Conservation (phyloP, 2,329 filamentous ascomycete species). For the Magnaporthiopsis rhizophila region DNA sequence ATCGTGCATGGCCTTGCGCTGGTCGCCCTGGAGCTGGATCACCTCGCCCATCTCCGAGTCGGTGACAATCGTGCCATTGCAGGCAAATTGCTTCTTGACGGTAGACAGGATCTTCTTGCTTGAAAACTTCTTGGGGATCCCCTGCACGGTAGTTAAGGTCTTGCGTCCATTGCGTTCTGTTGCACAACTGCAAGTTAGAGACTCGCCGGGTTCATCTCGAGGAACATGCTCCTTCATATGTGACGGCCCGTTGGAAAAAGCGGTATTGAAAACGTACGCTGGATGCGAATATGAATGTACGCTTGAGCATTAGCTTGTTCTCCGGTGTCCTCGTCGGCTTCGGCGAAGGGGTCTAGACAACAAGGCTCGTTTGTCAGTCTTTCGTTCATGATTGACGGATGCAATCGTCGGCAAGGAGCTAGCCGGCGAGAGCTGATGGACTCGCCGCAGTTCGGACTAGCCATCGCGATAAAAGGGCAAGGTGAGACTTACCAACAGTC, state of each 20-base stretch:
- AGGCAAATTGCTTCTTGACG: slow-evolving; percentile 99
- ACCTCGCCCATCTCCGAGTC: slow-evolving; percentile 97
- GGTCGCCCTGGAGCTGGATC: slow-evolving; percentile 98
- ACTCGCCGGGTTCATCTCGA: too few species aligned
- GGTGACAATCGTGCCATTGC: slow-evolving; percentile 99
- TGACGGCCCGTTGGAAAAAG: too few species aligned
- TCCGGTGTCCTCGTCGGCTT: slow-evolving; percentile 99
- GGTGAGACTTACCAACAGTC: slow-evolving; percentile 67
- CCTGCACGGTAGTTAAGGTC: slow-evolving; percentile 99
- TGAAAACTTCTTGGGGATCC: slow-evolving; percentile 97
- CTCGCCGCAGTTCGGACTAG: too few species aligned
- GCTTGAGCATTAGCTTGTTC: slow-evolving; percentile 92
- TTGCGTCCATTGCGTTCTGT: slow-evolving; percentile 99
- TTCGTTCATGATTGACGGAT: slow-evolving; percentile 6
- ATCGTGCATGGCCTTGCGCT: slow-evolving; percentile 97
- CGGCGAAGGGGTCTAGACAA: slow-evolving; percentile 93
- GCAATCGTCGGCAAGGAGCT: not conserved
- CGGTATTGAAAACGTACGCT: slow-evolving; percentile 66
- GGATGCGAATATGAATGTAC: slow-evolving; percentile 99
- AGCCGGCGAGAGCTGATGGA: not conserved
- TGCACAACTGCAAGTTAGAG: not conserved
- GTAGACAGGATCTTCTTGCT: slow-evolving; percentile 99
- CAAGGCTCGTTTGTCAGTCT: slow-evolving; percentile 19
- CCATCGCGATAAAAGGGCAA: too few species aligned
- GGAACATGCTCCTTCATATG: too few species aligned